Base-by-base conservation (phyloP, 306 rosid genomes). In the Hylodesmum podocarpum region DNA sequence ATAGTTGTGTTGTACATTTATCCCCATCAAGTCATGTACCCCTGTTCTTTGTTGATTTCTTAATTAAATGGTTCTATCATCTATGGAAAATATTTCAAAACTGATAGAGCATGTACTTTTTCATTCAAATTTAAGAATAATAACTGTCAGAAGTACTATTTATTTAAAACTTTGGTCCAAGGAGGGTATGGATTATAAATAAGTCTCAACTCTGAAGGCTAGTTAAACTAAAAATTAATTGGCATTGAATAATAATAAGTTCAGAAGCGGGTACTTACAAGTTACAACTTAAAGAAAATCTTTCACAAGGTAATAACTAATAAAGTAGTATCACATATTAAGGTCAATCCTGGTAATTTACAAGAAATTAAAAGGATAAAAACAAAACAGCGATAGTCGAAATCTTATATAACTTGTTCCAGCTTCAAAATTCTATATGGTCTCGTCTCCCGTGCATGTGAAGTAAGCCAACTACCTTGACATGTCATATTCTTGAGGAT, bases 401-500 rank as follows among this genome's bases (percentile, higher is more conserved):
- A 80, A 82, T n/a, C n/a, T n/a, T n/a, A 80, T 85, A 84, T 33
- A 61, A 89, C 80, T 85, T 78, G 82, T 80, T 85, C 95, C 81
- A 82, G 82, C 59, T 82, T 83, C 91, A 75, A 89, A 90, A 88
- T 82, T 78, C 85, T 80, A 40, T 70, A 78, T 81, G 72, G 54
- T 78, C 59, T 70, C 70, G 61, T 77, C 74, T 78, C 77, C 70
- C 83, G 63, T 84, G 78, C 75, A 41, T 62, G 46, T 81, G 75
- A 63, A 49, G 86, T 50, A 40, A 66, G 22, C 53, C 18, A 40
- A 64, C 93, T 86, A 92, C 81, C 97, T 92, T 31, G 97, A 88
- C 76, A 96, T 91, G 55, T 82, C 97, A 86, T 61, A 88, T 25
- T 79, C 89, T 80, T 89, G 97, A 77, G 99, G 89, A 80, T 84